A percentile compares a stretch with the other conserved stretches of the same genome.
phyloP scores from a whole-genome alignment of 2,329 filamentous ascomycete species.

The Tetracladium maxilliforme region DNA sequence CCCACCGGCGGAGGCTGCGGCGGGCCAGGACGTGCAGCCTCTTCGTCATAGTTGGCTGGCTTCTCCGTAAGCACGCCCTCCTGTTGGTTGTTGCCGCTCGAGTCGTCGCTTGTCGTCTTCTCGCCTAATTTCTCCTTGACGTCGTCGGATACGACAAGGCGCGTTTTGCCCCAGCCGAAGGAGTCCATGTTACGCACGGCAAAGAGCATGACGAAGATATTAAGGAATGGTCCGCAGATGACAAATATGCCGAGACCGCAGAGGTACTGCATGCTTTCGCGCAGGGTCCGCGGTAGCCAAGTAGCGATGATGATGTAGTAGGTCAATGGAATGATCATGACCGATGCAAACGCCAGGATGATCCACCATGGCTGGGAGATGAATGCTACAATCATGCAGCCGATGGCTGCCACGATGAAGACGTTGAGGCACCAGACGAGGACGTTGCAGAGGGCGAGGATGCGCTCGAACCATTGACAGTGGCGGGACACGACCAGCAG shows the following conservation, averaged over 20 bases:
- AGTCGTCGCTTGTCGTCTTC: no score
- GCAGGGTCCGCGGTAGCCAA: slow-evolving; percentile 11
- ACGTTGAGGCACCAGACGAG: slow-evolving; percentile 19
- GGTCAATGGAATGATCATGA: slow-evolving; percentile 13
- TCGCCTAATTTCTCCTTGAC: slow-evolving; percentile 15
- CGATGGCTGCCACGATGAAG: slow-evolving; percentile 10
- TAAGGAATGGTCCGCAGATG: slow-evolving; percentile 21
- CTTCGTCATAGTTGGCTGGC: no score
- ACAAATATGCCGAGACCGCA: slow-evolving; percentile 12
- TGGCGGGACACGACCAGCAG: slow-evolving; percentile 28
- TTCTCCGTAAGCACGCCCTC: no score
- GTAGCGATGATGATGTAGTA: slow-evolving; percentile 13
- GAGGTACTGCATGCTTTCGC: slow-evolving; percentile 13
- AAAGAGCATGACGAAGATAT: slow-evolving; percentile 24
- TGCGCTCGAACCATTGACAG: slow-evolving; percentile 24
- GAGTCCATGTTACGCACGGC: slow-evolving; percentile 26
- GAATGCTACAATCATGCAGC: slow-evolving; percentile 7
- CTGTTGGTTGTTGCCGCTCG: no score
- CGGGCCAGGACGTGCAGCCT: no score
- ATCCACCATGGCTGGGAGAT: slow-evolving; percentile 5
- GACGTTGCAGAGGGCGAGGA: slow-evolving; percentile 28
- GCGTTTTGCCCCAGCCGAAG: slow-evolving; percentile 30
- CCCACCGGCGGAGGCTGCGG: no score
- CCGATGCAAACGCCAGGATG: slow-evolving; percentile 12
- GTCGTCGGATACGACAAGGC: slow-evolving; percentile 9